Percentiles rank a stretch among this genome's conserved stretches.
Evolutionary conservation across 1,284 basidiomycete genomes (phyloP).

Genomic region (Trametes sp.): DNA sequence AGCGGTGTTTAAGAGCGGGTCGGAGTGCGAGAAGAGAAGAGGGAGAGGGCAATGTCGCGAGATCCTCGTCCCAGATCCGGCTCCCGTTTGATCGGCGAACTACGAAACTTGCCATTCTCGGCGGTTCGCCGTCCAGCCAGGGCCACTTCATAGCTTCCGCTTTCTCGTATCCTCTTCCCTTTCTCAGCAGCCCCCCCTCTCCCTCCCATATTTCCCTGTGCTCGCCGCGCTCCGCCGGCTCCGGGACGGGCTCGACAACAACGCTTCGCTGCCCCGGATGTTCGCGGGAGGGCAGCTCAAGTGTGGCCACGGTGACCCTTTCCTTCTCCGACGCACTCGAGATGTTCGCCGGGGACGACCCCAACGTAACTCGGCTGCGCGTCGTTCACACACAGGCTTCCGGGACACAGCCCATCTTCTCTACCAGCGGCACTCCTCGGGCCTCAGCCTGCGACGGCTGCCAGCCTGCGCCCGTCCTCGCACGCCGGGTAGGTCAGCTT

Average conservation of each 20-base stretch:
- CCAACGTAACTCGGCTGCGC: slow-evolving; percentile 5
- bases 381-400: not conserved
- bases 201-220: not conserved
- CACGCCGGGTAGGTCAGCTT: not conserved
- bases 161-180: slow-evolving; percentile 1
- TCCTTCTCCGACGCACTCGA: too few relatives aligned
- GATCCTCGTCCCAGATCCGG: too few relatives aligned
- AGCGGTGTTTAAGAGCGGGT: slow-evolving; percentile 8
- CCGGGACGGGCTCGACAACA: not conserved
- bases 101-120: slow-evolving; percentile 13
- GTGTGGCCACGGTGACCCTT: too few relatives aligned
- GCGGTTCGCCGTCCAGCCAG: slow-evolving; percentile 1
- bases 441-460: not conserved
- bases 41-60: not conserved
- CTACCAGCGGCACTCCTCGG: not conserved
- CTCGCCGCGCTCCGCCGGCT: not conserved
- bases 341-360: not conserved
- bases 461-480: not conserved
- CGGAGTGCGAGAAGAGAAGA: slow-evolving; percentile 3
- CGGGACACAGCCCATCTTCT: not conserved
- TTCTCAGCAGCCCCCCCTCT: not conserved
- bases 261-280: not conserved
- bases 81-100: slow-evolving; percentile 22
- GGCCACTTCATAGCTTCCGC: slow-evolving; percentile 5
- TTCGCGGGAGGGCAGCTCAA: slow-evolving; percentile 9